Evolutionary conservation across 140 eudicot genomes (phyloP), one percentile per base, ranked within the genome.

Genomic region (Ambrosia hybrid): DNA sequence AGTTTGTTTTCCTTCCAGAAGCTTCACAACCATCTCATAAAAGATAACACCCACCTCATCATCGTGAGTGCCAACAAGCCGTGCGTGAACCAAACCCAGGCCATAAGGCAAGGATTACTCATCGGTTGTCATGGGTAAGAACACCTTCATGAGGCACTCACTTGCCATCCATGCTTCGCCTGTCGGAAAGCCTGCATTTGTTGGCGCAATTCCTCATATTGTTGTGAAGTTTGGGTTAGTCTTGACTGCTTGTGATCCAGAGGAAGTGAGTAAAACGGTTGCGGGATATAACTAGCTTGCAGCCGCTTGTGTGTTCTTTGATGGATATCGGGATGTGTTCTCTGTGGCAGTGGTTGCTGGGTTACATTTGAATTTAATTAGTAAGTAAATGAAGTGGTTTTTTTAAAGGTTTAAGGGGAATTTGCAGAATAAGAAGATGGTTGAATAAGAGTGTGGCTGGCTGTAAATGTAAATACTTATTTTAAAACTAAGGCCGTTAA

Each of bases 61-160:
- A 49, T 88, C 16, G 81, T 69, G 1, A 74, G 69, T 2, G 97
- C 88, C 2, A 93, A 91, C 37, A 91, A 91, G 37, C 89, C 88
- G 0, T 73, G 87, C 0, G 86, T 89, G 21, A 86, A 76, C 39
- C 87, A 84, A 79, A 76, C 83, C 4, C 95, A 88, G 78, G 66
- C 17, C 64, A 84, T 91, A 17, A 67, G 88, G 89, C 49, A 64
- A 33, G 87, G 86, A 0, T 46, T 91, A 15, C 4, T 83, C 97
- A 2, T 9, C 85, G 1, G 74, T 91, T 55, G 58, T 91, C 30
- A 91, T 88, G 89, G 93, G 93, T 0, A 91, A 91, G 52, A 88
- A 91, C 34, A 78, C 92, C 1, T 76, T 82, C 83, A 84, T 86
- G 84, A 91, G 83, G 62, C 75, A n/a, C n/a, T n/a, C n/a, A n/a